Percentiles rank a stretch among this genome's conserved stretches.
phyloP scores from a whole-genome alignment of 495 filamentous ascomycete species.

The Neurospora sp. region DNA sequence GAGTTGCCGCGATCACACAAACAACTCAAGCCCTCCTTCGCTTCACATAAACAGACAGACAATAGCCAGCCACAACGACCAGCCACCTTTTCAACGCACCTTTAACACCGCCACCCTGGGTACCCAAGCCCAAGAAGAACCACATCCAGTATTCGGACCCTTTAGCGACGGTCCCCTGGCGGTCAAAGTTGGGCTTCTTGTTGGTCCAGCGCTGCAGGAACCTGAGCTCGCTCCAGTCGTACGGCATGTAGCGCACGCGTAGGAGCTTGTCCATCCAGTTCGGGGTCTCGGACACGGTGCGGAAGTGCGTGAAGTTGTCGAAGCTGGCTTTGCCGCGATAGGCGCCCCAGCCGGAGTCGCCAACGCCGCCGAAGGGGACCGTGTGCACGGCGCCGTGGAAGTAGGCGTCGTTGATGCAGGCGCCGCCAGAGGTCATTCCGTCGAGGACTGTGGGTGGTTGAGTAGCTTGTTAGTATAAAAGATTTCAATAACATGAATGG shows the following conservation, averaged over 20 bases:
- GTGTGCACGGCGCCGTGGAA: slow-evolving; percentile 70
- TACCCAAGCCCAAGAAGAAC: slow-evolving; percentile 36
- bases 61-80: slow-evolving; percentile 22
- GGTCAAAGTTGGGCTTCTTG: slow-evolving; percentile 71
- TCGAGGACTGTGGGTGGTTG: slow-evolving; percentile 42
- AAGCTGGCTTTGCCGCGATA: slow-evolving; percentile 80
- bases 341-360: slow-evolving; percentile 69
- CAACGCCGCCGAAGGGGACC: slow-evolving; percentile 83
- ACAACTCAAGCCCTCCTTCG: neutral
- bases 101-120: slow-evolving; percentile 29
- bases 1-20: neutral
- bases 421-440: slow-evolving; percentile 64
- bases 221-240: slow-evolving; percentile 39
- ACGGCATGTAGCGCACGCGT: slow-evolving; percentile 73
- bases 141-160: slow-evolving; percentile 37
- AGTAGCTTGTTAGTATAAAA: slow-evolving; percentile 10
- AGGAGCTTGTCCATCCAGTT: slow-evolving; percentile 71
- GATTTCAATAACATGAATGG: neutral
- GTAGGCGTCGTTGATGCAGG: slow-evolving; percentile 70
- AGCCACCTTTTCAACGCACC: slow-evolving; percentile 41
- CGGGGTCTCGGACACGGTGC: slow-evolving; percentile 65
- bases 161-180: slow-evolving; percentile 52
- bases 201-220: slow-evolving; percentile 46
- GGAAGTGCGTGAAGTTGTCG: slow-evolving; percentile 75
- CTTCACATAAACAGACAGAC: slow-evolving; percentile 6